phyloP scores from a whole-genome alignment of 805 yeast genomes.

The Candida namnaoensis region DNA sequence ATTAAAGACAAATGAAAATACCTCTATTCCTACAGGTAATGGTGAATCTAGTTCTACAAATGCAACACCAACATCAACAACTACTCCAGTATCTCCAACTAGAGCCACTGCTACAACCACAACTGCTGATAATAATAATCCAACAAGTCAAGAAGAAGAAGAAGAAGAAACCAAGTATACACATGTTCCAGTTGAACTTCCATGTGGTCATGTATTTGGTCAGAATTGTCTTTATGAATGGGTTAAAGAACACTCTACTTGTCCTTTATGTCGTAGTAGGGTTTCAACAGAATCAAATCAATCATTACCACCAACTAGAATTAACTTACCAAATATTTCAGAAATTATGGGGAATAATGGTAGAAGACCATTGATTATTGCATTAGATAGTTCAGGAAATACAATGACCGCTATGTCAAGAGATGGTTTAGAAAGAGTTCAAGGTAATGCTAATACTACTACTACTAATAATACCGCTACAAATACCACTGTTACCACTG shows the following conservation, averaged over 20 bases:
- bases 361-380: conserved; percentile 9
- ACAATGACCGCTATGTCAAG: conserved; percentile 6
- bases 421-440: background rate
- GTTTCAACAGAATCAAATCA: conserved; percentile 8
- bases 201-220: conserved; percentile 87
- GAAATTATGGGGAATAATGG: conserved; percentile 1
- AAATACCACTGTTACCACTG: too few species aligned
- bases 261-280: conserved; percentile 77
- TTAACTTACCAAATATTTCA: conserved; percentile 14
- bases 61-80: background rate
- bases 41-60: background rate
- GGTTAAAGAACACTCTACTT: conserved; percentile 65
- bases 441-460: conserved; percentile 2
- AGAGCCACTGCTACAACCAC: background rate
- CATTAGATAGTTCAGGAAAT: conserved; percentile 10
- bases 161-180: conserved; percentile 14
- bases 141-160: too few species aligned
- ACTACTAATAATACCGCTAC: background rate
- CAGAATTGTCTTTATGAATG: conserved; percentile 77
- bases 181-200: conserved; percentile 67
- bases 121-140: conserved; percentile 1
- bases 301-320: conserved; percentile 8
- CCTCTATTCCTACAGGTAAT: too few species aligned
- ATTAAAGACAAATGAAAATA: too few species aligned
- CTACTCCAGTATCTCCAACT: background rate